Conservation (phyloP, 2,329 filamentous ascomycete genomes). For the Colletotrichum endophyticum region DNA sequence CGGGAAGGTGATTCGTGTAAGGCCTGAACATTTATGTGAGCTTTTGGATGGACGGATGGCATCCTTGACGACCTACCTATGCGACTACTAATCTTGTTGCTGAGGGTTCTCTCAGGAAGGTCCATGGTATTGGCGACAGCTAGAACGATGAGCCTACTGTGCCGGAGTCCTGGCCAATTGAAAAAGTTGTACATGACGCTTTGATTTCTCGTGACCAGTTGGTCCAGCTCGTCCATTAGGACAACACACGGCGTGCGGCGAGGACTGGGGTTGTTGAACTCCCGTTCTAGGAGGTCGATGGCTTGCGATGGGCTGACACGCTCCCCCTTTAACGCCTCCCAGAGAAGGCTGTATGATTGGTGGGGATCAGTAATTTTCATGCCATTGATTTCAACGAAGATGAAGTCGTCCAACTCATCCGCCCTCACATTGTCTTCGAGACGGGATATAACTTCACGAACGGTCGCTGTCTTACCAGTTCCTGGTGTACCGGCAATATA, state of each 20-base stretch:
- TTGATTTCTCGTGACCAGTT: constrained; percentile 96
- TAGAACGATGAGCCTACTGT: constrained; percentile 92
- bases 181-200: constrained; percentile 99
- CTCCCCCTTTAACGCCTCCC: constrained; percentile 95
- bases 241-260: constrained; percentile 94
- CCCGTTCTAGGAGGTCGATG: constrained; percentile 85
- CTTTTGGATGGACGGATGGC: background rate
- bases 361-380: constrained; percentile 99
- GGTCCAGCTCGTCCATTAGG: constrained; percentile 97
- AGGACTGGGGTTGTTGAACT: constrained; percentile 91
- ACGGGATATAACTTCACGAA: constrained; percentile 90
- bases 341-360: constrained; percentile 92
- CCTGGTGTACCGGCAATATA: constrained; percentile 99
- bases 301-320: constrained; percentile 92
- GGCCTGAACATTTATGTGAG: constrained; percentile 43
- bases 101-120: constrained; percentile 90
- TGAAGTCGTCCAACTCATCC: constrained; percentile 97
- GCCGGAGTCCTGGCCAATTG: constrained; percentile 93
- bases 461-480: constrained; percentile 96
- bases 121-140: constrained; percentile 99
- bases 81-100: constrained; percentile 97
- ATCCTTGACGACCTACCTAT: constrained; percentile 50
- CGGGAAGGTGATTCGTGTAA: constrained; percentile 95
- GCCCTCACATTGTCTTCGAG: constrained; percentile 85
- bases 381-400: constrained; percentile 98